Percentiles rank a stretch among this genome's conserved stretches.
Evolutionary conservation across 2,329 filamentous ascomycete genomes (phyloP).

Genomic region (Coniochaeta sp.): DNA sequence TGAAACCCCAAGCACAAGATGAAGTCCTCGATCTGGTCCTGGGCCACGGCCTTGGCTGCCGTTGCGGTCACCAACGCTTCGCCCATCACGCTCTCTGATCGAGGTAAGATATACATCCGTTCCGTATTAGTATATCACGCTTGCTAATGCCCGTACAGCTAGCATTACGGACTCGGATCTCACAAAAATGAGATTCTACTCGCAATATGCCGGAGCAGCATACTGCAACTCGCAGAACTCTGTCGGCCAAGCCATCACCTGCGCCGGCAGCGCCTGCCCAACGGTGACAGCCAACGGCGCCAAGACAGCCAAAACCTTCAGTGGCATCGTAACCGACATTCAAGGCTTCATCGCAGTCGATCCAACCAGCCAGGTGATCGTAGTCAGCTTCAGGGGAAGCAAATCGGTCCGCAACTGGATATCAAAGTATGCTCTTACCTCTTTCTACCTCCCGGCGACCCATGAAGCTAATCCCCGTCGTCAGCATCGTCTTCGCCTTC

Average conservation of each 20-base stretch:
- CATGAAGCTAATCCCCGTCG: slow-evolving; percentile 1
- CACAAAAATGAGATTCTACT: slow-evolving; percentile 35
- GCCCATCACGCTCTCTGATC: not conserved
- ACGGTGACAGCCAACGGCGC: slow-evolving; percentile 32
- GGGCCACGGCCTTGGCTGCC: not conserved
- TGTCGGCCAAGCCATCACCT: slow-evolving; percentile 32
- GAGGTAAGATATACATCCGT: not conserved
- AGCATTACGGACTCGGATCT: slow-evolving; percentile 24
- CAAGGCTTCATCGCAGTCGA: slow-evolving; percentile 46
- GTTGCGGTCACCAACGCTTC: not conserved
- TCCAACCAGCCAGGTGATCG: slow-evolving; percentile 39
- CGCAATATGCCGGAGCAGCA: slow-evolving; percentile 42
- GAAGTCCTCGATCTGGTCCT: not conserved
- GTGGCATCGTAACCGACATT: slow-evolving; percentile 20
- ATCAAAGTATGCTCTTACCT: slow-evolving; percentile 31
- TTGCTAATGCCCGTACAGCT: slow-evolving; percentile 9
- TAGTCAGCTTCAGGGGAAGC: slow-evolving; percentile 54
- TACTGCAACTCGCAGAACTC: slow-evolving; percentile 43
- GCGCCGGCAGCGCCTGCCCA: slow-evolving; percentile 34
- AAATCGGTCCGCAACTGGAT: slow-evolving; percentile 54
- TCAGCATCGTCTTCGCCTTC: slow-evolving; percentile 30
- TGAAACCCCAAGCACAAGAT: not conserved
- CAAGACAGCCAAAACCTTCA: slow-evolving; percentile 34
- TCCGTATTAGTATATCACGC: not conserved
- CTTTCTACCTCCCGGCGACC: slow-evolving; percentile 3